These are phyloP conservation scores for Hemisphaericaspora subhashii DNA, from an alignment of 1,139 yeast species.

Conservation along the genomic window DNA sequence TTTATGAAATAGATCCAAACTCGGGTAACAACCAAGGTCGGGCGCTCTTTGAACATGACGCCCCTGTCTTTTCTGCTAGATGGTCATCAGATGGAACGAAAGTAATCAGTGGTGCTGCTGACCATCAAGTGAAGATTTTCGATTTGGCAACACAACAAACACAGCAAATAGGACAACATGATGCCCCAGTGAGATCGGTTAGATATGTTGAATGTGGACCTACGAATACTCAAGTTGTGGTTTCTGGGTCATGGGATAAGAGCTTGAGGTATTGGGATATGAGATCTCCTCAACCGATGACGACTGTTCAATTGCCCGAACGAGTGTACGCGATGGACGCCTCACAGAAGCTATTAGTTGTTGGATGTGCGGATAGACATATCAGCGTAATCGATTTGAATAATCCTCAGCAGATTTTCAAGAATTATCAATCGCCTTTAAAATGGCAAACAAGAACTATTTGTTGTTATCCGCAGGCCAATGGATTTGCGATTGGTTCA, in stretches of 20 bases:
- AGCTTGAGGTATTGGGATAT: slow-evolving; percentile 93
- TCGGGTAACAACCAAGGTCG: slow-evolving; percentile 78
- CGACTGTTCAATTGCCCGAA: slow-evolving; percentile 83
- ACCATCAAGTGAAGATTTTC: slow-evolving; percentile 80
- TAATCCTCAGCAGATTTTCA: slow-evolving; percentile 83
- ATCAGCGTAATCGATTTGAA: slow-evolving; percentile 73
- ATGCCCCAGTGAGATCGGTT: slow-evolving; percentile 73
- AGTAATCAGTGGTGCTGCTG: slow-evolving; percentile 90
- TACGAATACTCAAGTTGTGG: slow-evolving; percentile 77
- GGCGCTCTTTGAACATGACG: slow-evolving; percentile 88
- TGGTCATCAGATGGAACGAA: slow-evolving; percentile 89
- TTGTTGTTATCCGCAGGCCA: slow-evolving; percentile 83
- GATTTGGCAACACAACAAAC: slow-evolving; percentile 82
- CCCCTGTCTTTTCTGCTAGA: slow-evolving; percentile 77
- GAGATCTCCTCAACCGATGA: slow-evolving; percentile 81
- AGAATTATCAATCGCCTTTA: slow-evolving; percentile 73
- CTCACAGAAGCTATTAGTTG: slow-evolving; percentile 77
- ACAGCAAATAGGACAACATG: slow-evolving; percentile 85
- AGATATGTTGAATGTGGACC: slow-evolving; percentile 84
- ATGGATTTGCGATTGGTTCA: slow-evolving; percentile 90
- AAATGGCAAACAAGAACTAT: slow-evolving; percentile 88
- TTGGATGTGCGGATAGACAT: slow-evolving; percentile 91
- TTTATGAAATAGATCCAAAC: slow-evolving; percentile 77
- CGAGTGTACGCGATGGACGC: slow-evolving; percentile 90
- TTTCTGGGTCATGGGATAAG: slow-evolving; percentile 96